A percentile compares a stretch with the other conserved stretches of the same genome.
Evolutionary conservation across 306 rosid genomes (phyloP).

Genomic region (Potentilla sterilis): DNA sequence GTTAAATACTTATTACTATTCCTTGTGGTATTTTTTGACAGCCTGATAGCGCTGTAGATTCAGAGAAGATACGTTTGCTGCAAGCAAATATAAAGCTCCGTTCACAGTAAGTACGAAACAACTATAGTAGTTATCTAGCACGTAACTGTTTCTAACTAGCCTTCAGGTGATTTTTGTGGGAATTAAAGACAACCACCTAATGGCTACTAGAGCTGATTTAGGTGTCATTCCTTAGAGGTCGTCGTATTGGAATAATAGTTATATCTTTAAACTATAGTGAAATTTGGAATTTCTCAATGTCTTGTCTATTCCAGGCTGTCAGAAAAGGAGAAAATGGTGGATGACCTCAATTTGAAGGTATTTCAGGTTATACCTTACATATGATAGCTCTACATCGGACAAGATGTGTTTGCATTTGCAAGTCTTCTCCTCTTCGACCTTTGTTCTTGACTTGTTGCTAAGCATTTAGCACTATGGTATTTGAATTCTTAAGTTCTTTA

Average conservation of each 20-base stretch:
- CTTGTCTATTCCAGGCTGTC: conserved; percentile 13
- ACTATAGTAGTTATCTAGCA: background rate
- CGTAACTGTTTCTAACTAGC: background rate
- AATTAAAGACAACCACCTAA: background rate
- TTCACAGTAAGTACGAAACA: conserved; percentile 17
- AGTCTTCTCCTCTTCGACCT: background rate
- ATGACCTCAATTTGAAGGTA: conserved; percentile 17
- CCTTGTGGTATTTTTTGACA: background rate
- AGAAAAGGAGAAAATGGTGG: background rate
- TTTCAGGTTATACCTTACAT: no score
- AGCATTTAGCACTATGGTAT: background rate
- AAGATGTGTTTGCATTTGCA: background rate
- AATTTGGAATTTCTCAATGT: conserved; percentile 1
- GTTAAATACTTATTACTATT: background rate
- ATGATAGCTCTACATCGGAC: background rate
- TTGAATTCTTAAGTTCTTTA: background rate
- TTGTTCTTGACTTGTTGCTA: background rate
- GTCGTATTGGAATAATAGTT: background rate
- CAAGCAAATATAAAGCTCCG: conserved; percentile 14
- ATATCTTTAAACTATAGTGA: background rate
- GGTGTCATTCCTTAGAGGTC: background rate
- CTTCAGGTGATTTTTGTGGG: background rate
- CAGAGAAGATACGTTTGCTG: conserved; percentile 3
- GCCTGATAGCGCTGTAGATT: background rate
- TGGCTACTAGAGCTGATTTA: background rate